phyloP scores from a whole-genome alignment of 768 basidiomycete species.

The Erythrobasidium yunnanense region DNA sequence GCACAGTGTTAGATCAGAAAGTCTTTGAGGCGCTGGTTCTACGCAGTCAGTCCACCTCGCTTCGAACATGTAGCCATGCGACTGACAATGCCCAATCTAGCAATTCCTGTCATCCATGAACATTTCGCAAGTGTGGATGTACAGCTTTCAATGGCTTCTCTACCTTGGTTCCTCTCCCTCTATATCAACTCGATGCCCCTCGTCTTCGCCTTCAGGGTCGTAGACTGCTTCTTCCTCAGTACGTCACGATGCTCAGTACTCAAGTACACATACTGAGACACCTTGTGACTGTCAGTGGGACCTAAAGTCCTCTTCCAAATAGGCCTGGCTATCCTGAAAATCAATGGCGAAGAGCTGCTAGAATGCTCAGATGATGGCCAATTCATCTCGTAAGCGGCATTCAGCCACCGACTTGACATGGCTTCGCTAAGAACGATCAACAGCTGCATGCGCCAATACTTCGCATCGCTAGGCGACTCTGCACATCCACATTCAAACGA shows the following conservation, averaged over 20 bases:
- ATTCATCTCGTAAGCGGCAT: slow-evolving; percentile 69
- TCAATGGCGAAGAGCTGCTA: slow-evolving; percentile 84
- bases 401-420: neutral
- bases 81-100: neutral
- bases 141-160: slow-evolving; percentile 86
- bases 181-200: slow-evolving; percentile 53
- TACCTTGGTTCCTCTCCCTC: slow-evolving; percentile 97
- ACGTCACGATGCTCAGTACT: neutral
- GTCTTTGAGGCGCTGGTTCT: slow-evolving; percentile 92
- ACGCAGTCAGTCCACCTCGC: slow-evolving; percentile 48
- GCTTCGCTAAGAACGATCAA: no score
- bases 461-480: slow-evolving; percentile 80
- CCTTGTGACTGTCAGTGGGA: slow-evolving; percentile 97
- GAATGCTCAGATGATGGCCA: slow-evolving; percentile 93
- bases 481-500: slow-evolving; percentile 83
- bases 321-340: slow-evolving; percentile 82
- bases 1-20: slow-evolving; percentile 92
- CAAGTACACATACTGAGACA: no score
- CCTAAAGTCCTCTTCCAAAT: slow-evolving; percentile 98
- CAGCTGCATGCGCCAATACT: slow-evolving; percentile 91
- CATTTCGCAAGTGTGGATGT: slow-evolving; percentile 86
- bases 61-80: neutral
- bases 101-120: slow-evolving; percentile 55
- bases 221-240: slow-evolving; percentile 77
- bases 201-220: slow-evolving; percentile 94